Evolutionary conservation across 305 asterid species (phyloP).

Genomic region (Plantago coronopus): DNA sequence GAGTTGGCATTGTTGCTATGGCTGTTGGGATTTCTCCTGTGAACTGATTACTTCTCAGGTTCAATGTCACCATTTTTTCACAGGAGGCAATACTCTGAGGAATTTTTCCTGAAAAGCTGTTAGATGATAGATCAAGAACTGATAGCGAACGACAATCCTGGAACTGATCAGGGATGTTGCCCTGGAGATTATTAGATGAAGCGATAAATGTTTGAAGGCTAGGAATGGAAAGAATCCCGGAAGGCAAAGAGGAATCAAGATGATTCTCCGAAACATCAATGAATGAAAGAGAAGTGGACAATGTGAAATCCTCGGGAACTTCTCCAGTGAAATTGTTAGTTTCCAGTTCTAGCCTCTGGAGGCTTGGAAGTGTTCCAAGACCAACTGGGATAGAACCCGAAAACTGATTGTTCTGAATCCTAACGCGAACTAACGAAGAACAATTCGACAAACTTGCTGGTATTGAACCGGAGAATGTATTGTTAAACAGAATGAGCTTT

Average conservation of each 20-base stretch:
- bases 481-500: slow-evolving; percentile 74
- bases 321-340: slow-evolving; percentile 55
- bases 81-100: slow-evolving; percentile 74
- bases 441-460: slow-evolving; percentile 56
- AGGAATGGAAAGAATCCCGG: slow-evolving; percentile 48
- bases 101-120: slow-evolving; percentile 52
- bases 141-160: slow-evolving; percentile 61
- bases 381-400: slow-evolving; percentile 69
- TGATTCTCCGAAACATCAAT: slow-evolving; percentile 57
- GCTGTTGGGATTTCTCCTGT: slow-evolving; percentile 62
- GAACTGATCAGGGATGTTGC: slow-evolving; percentile 60
- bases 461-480: slow-evolving; percentile 63
- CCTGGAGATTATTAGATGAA: slow-evolving; percentile 50
- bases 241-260: slow-evolving; percentile 50
- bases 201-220: slow-evolving; percentile 56
- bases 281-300: slow-evolving; percentile 59
- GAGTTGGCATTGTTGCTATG: slow-evolving; percentile 53
- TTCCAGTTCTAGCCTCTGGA: slow-evolving; percentile 63
- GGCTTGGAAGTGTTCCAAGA: slow-evolving; percentile 53
- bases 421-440: slow-evolving; percentile 60
- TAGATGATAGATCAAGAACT: slow-evolving; percentile 54
- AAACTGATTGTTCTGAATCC: slow-evolving; percentile 55
- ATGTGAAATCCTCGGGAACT: slow-evolving; percentile 55
- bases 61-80: slow-evolving; percentile 48
- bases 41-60: slow-evolving; percentile 47